Conservation (phyloP, 2,329 filamentous ascomycete species). For the Lecanosticta acicola region DNA sequence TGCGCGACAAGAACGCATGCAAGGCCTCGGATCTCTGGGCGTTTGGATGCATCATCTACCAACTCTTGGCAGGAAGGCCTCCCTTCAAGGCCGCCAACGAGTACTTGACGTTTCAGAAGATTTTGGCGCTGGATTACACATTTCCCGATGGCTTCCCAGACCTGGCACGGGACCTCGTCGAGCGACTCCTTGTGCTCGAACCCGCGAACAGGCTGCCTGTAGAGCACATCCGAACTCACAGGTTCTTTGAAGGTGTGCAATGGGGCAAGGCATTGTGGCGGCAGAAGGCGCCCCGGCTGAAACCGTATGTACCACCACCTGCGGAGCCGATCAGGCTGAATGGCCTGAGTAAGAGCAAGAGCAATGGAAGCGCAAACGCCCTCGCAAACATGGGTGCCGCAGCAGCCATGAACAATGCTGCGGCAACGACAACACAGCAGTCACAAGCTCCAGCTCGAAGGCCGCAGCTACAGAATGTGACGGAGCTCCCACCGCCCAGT, state of each 20-base stretch:
- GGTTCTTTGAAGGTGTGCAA: conserved; percentile 82
- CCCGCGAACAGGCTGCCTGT: conserved; percentile 78
- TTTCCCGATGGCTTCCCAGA: conserved; percentile 85
- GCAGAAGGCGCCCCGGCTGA: conserved; percentile 78
- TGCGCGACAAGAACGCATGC: conserved; percentile 94
- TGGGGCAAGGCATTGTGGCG: conserved; percentile 87
- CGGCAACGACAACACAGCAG: conserved; percentile 9
- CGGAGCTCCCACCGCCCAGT: conserved; percentile 90
- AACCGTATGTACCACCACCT: conserved; percentile 69
- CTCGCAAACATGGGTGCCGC: conserved; percentile 32
- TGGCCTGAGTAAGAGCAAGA: conserved; percentile 19
- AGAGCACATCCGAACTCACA: conserved; percentile 93
- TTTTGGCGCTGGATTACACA: conserved; percentile 87
- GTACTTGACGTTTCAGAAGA: conserved; percentile 97
- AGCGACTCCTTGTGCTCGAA: conserved; percentile 83
- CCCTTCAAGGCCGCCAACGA: conserved; percentile 96
- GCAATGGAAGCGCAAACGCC: conserved; percentile 17
- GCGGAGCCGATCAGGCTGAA: conserved; percentile 21
- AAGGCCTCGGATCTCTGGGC: conserved; percentile 98
- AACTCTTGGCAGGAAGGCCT: conserved; percentile 87
- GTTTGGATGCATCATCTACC: conserved; percentile 96
- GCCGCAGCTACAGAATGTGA: conserved; percentile 75
- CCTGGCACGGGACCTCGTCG: conserved; percentile 80
- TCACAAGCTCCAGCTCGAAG: conserved; percentile 33
- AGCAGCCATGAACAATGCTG: conserved; percentile 18